These are phyloP conservation scores for Erigeron philadelphicus DNA, from an alignment of 140 eudicot species.

Conservation along the genomic window DNA sequence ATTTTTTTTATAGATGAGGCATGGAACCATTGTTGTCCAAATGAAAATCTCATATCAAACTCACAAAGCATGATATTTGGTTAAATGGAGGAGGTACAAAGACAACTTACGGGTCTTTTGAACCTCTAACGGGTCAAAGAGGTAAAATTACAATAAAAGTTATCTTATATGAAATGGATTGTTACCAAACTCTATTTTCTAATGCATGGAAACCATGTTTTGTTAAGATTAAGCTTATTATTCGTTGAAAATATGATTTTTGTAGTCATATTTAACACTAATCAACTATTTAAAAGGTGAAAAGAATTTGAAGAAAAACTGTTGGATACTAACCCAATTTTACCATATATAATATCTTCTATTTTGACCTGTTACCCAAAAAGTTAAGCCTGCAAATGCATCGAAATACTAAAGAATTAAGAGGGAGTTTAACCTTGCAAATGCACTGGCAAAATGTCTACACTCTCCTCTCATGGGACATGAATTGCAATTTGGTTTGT, in stretches of 20 bases:
- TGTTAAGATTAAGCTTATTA: too few relatives aligned
- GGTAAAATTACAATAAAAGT: background rate
- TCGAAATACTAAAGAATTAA: background rate
- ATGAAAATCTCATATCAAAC: background rate
- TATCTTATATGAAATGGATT: background rate
- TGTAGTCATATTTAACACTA: background rate
- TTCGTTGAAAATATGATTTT: background rate
- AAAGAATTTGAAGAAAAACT: background rate
- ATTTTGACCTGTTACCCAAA: background rate
- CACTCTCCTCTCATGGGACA: slow-evolving; percentile 99
- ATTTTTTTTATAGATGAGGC: background rate
- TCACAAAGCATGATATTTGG: background rate
- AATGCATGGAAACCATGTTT: too few relatives aligned
- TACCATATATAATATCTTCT: background rate
- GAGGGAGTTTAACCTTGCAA: slow-evolving; percentile 53
- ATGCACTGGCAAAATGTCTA: slow-evolving; percentile 98
- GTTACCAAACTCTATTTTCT: too few relatives aligned
- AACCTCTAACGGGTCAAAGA: background rate
- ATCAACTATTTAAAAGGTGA: background rate
- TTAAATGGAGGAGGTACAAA: too few relatives aligned
- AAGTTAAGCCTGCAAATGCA: background rate
- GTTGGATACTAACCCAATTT: background rate
- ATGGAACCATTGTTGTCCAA: background rate
- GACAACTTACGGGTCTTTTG: background rate
- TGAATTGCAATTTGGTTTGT: slow-evolving; percentile 88